Evolutionary conservation across 208 protist genomes (phyloP).

Genomic region (Giardia muris): DNA sequence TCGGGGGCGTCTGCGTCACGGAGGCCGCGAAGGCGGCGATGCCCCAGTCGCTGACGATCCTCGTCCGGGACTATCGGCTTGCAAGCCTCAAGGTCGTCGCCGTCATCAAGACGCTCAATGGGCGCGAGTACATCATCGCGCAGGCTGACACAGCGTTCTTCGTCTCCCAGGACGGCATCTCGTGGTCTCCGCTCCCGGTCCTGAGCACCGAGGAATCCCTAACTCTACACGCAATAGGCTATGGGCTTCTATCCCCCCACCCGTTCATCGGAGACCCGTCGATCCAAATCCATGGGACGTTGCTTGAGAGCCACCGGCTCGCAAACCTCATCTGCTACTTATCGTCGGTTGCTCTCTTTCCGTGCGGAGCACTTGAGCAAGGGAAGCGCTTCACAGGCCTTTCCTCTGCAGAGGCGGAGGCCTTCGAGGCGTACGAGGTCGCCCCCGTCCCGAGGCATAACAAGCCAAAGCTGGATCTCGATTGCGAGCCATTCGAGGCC

Average conservation of each 20-base stretch:
- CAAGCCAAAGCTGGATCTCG: neutral
- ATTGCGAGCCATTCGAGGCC: neutral
- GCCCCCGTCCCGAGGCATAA: neutral
- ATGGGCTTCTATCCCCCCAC: neutral
- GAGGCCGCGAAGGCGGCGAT: neutral
- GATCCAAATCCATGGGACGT: neutral
- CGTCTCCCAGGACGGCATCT: neutral
- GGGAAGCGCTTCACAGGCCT: neutral
- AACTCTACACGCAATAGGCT: neutral
- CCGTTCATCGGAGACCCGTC: neutral
- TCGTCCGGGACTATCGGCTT: neutral
- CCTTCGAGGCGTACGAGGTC: neutral
- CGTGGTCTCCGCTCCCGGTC: neutral
- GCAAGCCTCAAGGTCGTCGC: neutral
- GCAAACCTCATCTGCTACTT: neutral
- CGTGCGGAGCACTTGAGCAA: neutral
- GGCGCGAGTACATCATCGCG: neutral
- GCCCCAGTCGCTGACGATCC: neutral
- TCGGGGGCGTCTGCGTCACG: neutral
- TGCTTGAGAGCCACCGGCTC: neutral
- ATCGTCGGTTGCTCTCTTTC: neutral
- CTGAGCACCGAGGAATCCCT: neutral
- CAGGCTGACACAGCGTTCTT: neutral
- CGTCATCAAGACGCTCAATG: neutral
- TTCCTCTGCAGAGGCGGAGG: neutral